Conservation (phyloP, 495 filamentous ascomycete genomes). For the Penicillium crystallinum region DNA sequence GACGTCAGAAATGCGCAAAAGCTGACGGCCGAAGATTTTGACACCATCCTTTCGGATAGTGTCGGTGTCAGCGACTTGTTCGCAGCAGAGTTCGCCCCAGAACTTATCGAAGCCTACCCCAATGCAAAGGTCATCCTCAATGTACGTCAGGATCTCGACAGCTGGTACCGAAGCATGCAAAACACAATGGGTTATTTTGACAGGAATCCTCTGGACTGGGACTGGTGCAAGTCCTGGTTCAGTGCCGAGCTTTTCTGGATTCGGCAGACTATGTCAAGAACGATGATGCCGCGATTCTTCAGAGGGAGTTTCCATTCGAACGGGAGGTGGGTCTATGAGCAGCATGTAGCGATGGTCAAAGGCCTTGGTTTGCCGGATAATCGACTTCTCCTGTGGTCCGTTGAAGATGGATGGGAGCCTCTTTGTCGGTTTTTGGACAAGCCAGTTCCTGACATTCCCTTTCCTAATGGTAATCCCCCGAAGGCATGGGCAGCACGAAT, state of each 20-base stretch:
- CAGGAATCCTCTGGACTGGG: slow-evolving; percentile 5
- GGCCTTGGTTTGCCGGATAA: slow-evolving; percentile 25
- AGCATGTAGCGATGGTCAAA: slow-evolving; percentile 9
- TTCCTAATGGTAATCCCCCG: slow-evolving; percentile 11
- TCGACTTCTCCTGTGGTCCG: slow-evolving; percentile 35
- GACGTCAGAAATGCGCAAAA: neutral
- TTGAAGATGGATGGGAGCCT: slow-evolving; percentile 44
- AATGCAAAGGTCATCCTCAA: slow-evolving; percentile 55
- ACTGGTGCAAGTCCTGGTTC: slow-evolving; percentile 14
- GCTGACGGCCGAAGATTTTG: slow-evolving; percentile 37
- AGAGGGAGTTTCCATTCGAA: slow-evolving; percentile 5
- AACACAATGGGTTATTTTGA: slow-evolving; percentile 10
- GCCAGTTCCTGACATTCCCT: neutral
- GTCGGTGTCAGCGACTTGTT: slow-evolving; percentile 52
- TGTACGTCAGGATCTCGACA: slow-evolving; percentile 37
- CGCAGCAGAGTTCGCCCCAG: slow-evolving; percentile 49
- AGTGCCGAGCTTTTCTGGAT: slow-evolving; percentile 15
- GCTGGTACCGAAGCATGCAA: slow-evolving; percentile 31
- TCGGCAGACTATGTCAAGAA: slow-evolving; percentile 8
- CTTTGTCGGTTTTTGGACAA: slow-evolving; percentile 27
- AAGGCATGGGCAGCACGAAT: neutral
- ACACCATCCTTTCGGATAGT: slow-evolving; percentile 39
- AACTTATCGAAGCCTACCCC: slow-evolving; percentile 54
- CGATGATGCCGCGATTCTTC: slow-evolving; percentile 12
- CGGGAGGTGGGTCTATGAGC: slow-evolving; percentile 11